These are phyloP conservation scores for Peronosclerospora sorghi DNA, from an alignment of 352 stramenopile species.

Conservation along the genomic window DNA sequence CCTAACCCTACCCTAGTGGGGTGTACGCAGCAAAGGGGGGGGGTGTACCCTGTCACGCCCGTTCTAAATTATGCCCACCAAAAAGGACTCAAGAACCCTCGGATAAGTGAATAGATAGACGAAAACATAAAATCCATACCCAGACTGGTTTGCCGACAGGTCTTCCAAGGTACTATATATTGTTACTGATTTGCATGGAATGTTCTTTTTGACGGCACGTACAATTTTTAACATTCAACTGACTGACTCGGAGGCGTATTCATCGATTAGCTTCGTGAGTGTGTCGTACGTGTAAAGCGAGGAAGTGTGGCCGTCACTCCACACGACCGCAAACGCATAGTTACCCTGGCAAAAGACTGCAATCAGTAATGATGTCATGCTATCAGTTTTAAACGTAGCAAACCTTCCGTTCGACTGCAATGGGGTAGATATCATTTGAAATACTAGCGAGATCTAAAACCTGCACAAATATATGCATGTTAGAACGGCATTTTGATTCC, in stretches of 20 bases:
- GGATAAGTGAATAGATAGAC: too few relatives aligned
- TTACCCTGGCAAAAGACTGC: conserved; percentile 73
- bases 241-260: conserved; percentile 14
- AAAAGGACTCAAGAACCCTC: too few relatives aligned
- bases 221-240: too few relatives aligned
- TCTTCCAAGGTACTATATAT: too few relatives aligned
- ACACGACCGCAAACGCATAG: conserved; percentile 96
- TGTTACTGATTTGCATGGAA: too few relatives aligned
- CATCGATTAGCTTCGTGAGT: conserved; percentile 46
- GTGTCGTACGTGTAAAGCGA: conserved; percentile 94
- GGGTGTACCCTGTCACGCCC: too few relatives aligned
- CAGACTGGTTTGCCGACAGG: too few relatives aligned
- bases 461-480: conserved; percentile 16
- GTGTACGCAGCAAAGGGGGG: too few relatives aligned
- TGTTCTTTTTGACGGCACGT: too few relatives aligned
- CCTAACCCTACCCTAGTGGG: too few relatives aligned
- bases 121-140: too few relatives aligned
- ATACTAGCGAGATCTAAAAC: conserved; percentile 64
- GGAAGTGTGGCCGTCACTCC: conserved; percentile 95
- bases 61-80: too few relatives aligned
- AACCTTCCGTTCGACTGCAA: conserved; percentile 75
- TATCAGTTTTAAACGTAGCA: not conserved
- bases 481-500: not conserved
- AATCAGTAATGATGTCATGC: conserved; percentile 2
- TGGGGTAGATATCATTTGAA: conserved; percentile 69